Percentiles rank a stretch among this genome's conserved stretches.
These are phyloP conservation scores for Cytospora piceae DNA, from an alignment of 2,329 filamentous ascomycete species.

Conservation along the genomic window DNA sequence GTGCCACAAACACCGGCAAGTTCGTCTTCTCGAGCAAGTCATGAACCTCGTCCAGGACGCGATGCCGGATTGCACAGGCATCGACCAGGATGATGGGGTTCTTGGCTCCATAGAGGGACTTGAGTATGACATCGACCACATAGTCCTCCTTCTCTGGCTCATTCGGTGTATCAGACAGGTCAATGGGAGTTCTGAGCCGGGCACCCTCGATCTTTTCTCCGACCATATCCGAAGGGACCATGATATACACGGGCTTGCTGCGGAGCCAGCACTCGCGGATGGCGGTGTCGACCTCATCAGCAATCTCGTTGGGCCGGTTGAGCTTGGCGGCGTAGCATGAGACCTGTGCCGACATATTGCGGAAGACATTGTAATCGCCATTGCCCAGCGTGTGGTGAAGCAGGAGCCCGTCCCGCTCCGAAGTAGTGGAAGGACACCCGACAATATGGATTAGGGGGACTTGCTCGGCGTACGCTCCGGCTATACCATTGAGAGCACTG, in stretches of 20 bases:
- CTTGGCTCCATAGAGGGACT: constrained; percentile 72
- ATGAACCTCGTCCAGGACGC: constrained; percentile 72
- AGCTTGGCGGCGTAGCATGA: constrained; percentile 74
- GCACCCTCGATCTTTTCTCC: constrained; percentile 75
- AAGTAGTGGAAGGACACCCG: constrained; percentile 53
- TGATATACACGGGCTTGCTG: constrained; percentile 81
- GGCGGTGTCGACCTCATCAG: constrained; percentile 76
- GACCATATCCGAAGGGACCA: constrained; percentile 81
- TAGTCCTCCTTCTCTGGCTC: constrained; percentile 75
- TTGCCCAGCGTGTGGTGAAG: constrained; percentile 74
- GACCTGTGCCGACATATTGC: constrained; percentile 74
- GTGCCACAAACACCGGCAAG: constrained; percentile 83
- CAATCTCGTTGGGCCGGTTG: constrained; percentile 69
- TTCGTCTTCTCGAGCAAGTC: constrained; percentile 72
- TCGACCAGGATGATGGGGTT: constrained; percentile 81
- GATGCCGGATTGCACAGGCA: constrained; percentile 78
- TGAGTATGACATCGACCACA: constrained; percentile 78
- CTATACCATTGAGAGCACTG: constrained; percentile 74
- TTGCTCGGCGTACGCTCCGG: constrained; percentile 74
- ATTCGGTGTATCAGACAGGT: constrained; percentile 67
- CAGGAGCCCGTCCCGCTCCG: constrained; percentile 52
- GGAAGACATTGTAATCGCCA: constrained; percentile 82
- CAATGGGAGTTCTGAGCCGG: constrained; percentile 70
- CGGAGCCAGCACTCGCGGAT: constrained; percentile 74
- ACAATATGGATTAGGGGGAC: constrained; percentile 74